A percentile compares a stretch with the other conserved stretches of the same genome.
These are phyloP conservation scores for Chaetomiaceae sp. DNA, from an alignment of 2,329 filamentous ascomycete genomes.

Conservation along the genomic window DNA sequence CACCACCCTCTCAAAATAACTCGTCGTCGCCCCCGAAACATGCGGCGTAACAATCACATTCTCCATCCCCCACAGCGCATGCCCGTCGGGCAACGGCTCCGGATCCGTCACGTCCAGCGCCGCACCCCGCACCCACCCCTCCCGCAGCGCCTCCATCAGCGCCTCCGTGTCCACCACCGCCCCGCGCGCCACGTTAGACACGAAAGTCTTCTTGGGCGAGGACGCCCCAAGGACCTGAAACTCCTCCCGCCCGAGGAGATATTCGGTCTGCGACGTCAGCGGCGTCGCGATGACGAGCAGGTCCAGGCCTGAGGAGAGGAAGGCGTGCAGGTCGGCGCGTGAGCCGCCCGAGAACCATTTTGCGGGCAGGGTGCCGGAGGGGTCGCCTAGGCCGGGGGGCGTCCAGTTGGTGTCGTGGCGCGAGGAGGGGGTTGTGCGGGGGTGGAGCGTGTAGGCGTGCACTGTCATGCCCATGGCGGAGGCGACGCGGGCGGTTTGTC, in stretches of 20 bases:
- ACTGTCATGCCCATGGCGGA: conserved; percentile 66
- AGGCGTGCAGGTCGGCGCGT: conserved; percentile 43
- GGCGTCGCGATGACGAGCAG: conserved; percentile 49
- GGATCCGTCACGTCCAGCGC: conserved; percentile 77
- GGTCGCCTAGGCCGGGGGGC: conserved; percentile 59
- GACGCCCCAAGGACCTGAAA: conserved; percentile 40
- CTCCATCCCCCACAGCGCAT: conserved; percentile 63
- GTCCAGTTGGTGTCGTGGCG: conserved; percentile 61
- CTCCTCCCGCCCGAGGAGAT: conserved; percentile 48
- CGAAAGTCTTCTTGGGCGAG: conserved; percentile 43
- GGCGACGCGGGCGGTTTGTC: conserved; percentile 52
- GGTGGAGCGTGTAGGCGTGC: conserved; percentile 68
- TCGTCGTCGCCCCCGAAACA: conserved; percentile 39
- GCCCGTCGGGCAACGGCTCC: conserved; percentile 65
- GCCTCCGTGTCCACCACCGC: conserved; percentile 47
- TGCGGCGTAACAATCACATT: conserved; percentile 62
- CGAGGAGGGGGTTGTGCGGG: conserved; percentile 61
- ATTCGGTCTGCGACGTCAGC: conserved; percentile 43
- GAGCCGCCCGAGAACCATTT: conserved; percentile 47
- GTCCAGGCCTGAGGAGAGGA: conserved; percentile 48
- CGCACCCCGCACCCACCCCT: conserved; percentile 50
- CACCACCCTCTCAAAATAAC: conserved; percentile 38
- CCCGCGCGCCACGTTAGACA: conserved; percentile 68
- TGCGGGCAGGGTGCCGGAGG: conserved; percentile 43
- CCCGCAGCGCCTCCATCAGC: conserved; percentile 56